These are phyloP conservation scores for Fusarium nurragi DNA, from an alignment of 2,329 filamentous ascomycete genomes.

Conservation along the genomic window DNA sequence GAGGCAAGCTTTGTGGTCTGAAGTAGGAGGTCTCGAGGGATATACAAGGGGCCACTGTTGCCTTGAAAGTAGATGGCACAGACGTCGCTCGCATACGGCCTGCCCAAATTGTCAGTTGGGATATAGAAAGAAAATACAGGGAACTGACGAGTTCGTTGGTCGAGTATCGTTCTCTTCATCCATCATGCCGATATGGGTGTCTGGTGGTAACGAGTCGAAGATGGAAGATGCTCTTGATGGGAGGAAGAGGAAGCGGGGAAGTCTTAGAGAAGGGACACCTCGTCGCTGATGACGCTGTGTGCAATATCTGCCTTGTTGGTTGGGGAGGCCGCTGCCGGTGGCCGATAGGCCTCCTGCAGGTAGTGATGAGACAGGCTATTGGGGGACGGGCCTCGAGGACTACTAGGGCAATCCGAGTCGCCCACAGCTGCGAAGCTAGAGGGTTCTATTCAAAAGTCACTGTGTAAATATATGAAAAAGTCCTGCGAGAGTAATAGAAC, in stretches of 20 bases:
- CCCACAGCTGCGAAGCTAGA: too few relatives aligned
- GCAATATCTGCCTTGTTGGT: neutral
- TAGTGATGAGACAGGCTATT: too few relatives aligned
- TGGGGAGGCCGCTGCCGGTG: too few relatives aligned
- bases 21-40: neutral
- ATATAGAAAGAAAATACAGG: fast-evolving
- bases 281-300: neutral
- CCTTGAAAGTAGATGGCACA: conserved; percentile 1
- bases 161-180: neutral
- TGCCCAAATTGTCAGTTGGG: neutral
- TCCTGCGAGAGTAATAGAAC: too few relatives aligned
- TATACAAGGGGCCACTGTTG: neutral
- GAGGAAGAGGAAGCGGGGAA: neutral
- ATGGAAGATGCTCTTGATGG: neutral
- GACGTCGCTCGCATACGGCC: neutral
- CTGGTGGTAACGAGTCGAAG: neutral
- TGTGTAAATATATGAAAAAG: too few relatives aligned
- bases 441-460: too few relatives aligned
- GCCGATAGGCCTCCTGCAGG: too few relatives aligned
- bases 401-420: too few relatives aligned
- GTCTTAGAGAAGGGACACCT: neutral
- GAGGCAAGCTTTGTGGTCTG: neutral
- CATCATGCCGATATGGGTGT: neutral
- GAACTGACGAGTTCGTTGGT: neutral
- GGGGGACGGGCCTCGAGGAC: too few relatives aligned